Evolutionary conservation across 2,329 filamentous ascomycete genomes (phyloP), one percentile per base, ranked within the genome.

Genomic region (Phialophora tarda): DNA sequence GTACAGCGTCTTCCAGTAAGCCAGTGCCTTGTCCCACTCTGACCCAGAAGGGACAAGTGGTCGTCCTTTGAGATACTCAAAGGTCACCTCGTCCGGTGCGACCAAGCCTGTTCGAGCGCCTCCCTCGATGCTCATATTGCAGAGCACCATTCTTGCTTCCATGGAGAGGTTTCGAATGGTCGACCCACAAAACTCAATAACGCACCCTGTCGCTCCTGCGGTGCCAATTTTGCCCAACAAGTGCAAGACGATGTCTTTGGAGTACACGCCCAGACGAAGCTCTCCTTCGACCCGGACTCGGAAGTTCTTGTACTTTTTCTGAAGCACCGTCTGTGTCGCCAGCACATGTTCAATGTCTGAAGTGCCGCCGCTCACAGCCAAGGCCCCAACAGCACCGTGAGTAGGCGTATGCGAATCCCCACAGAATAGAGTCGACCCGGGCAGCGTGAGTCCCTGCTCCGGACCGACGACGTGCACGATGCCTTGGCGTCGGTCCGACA

Each of bases 391-490:
- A 61, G 94, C 94, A 75, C 94, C 94, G 81, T 98, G 94, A 70
- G 94, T 98, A 28, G 93, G 97, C 54, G 95, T 98, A 79, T 98
- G 95, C 76, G 91, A 96, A 85, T 98, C 94, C 79, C 94, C 94
- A 77, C 94, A 98, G 72, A 98, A 95, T 38, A 98, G 91, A 4
- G 94, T 98, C 63, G 94, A 97, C 72, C 92, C 94, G 50, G 95
- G 94, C 38, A 98, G 89, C 62, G 94, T 98, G 84, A 98, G 98
- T 73, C 95, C 95, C 81, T 98, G 94, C 84, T 98, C 95, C 47
- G 94, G 95, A 47, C 95, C 95, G 74, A 98, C 97, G 74, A 98
- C 92, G 81, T 98, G 94, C 66, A 98, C 95, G 74, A 98, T 98
- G 72, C 94, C 94, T 81, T 98, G 94, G 71, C 94, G 89, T 85